Evolutionary conservation across 176 grass and related monocot species (phyloP), one percentile per base, ranked within the genome.

Genomic region (Leersia perrieri): DNA sequence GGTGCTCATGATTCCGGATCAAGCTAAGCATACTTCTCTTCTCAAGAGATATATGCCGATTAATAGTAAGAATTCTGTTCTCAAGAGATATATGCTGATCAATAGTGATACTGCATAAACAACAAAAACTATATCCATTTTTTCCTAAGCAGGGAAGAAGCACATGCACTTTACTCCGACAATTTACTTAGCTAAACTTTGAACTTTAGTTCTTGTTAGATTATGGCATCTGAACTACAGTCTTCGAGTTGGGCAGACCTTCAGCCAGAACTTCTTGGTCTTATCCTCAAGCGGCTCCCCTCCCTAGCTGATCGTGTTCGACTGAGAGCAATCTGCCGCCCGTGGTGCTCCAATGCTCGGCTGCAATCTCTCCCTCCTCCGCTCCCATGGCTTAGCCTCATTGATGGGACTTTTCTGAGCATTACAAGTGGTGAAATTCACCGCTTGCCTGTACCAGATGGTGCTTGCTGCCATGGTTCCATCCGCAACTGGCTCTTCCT

Each of bases 321-420:
- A 6, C 25, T 76, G 14, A 38, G 82, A 32, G 73, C 82, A 2
- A 63, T 76, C 4, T 84, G 82, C 51, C 34, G 28, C 3, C 7
- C 63, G 30, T 84, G 82, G 72, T 45, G 45, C 5, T 51, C 11
- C 47, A 13, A 22, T 32, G 63, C 20, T 6, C 11, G 4, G 18
- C 26, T 47, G 10, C 60, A 53, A 23, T 23, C 23, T 1, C 13
- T 74, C 1, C 60, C 34, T 2, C 1, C 26, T 18, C 32, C 41
- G 27, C 32, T 51, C 45, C 82, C 81, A 7, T 83, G 82, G 82
- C 63, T 76, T 26, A 35, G 12, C 9, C 73, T 84, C 35, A 63
- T 6, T 1, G 35, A 84, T 31, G 73, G 64, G 0, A 60, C 45
- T 8, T 84, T 76, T 28, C 63, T 84, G 27, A 44, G 29, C 63